Evolutionary conservation across 345 rosid genomes (phyloP).

Genomic region (Citrus inodora): DNA sequence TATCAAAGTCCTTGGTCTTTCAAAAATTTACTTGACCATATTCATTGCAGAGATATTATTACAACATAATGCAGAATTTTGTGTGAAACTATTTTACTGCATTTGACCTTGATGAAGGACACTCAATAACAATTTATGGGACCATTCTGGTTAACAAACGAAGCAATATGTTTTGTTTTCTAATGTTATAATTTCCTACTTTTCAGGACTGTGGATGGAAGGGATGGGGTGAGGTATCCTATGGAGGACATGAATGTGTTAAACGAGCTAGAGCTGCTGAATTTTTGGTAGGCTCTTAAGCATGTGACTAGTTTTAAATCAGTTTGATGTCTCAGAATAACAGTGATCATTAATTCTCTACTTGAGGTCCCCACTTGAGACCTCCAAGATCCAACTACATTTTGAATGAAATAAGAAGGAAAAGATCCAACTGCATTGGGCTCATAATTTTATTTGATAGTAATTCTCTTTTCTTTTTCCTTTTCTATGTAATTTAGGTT

Average conservation of each 20-base stretch:
- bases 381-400: not conserved
- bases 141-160: not conserved
- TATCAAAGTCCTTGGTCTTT: not conserved
- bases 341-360: not conserved
- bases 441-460: constrained; percentile 8
- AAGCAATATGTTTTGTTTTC: not conserved
- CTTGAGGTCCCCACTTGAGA: not conserved
- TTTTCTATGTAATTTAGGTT: constrained; percentile 46
- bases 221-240: constrained; percentile 96
- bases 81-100: not conserved
- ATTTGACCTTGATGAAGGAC: not conserved
- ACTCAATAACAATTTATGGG: not conserved
- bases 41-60: not conserved
- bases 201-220: constrained; percentile 78
- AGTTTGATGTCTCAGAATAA: constrained; percentile 6
- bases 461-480: constrained; percentile 1
- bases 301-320: not conserved
- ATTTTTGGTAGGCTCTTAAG: constrained; percentile 46
- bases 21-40: not conserved
- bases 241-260: constrained; percentile 73
- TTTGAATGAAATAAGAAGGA: too few relatives aligned
- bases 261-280: constrained; percentile 86
- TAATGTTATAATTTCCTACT: constrained; percentile 12
- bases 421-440: not conserved
- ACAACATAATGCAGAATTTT: not conserved